phyloP scores from a whole-genome alignment of 2,329 filamentous ascomycete species.

The Magnaporthales sp. region DNA sequence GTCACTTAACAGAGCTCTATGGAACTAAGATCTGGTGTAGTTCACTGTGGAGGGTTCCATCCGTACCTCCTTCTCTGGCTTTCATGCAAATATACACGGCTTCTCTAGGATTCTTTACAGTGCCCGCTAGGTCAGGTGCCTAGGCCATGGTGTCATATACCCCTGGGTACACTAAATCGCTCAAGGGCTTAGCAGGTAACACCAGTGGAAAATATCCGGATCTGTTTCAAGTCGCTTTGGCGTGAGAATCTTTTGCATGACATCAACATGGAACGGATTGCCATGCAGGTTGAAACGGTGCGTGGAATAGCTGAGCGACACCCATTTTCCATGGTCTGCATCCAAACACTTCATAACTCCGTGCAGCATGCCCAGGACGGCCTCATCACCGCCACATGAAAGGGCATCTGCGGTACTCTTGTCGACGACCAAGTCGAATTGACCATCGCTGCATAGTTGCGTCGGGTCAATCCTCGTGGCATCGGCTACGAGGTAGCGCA shows the following conservation, averaged over 20 bases:
- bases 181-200: constrained; percentile 30
- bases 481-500: constrained; percentile 34
- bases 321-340: constrained; percentile 25
- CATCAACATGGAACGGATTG: constrained; percentile 31
- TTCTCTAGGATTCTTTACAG: not conserved
- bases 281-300: constrained; percentile 27
- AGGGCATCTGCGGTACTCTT: constrained; percentile 42
- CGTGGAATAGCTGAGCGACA: constrained; percentile 38
- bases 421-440: constrained; percentile 35
- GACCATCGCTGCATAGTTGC: constrained; percentile 4
- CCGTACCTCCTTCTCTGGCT: not conserved
- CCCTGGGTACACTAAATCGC: not conserved
- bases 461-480: constrained; percentile 26
- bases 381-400: constrained; percentile 31
- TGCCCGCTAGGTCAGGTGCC: not conserved
- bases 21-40: not conserved
- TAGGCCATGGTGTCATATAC: not conserved
- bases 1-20: not conserved
- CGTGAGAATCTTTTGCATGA: constrained; percentile 31
- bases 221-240: constrained; percentile 30
- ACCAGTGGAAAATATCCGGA: constrained; percentile 37
- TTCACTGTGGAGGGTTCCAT: not conserved
- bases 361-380: constrained; percentile 28
- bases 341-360: constrained; percentile 25
- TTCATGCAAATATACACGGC: not conserved